Base-by-base conservation (phyloP, 1,284 basidiomycete species). In the Trichosporon sp. region DNA sequence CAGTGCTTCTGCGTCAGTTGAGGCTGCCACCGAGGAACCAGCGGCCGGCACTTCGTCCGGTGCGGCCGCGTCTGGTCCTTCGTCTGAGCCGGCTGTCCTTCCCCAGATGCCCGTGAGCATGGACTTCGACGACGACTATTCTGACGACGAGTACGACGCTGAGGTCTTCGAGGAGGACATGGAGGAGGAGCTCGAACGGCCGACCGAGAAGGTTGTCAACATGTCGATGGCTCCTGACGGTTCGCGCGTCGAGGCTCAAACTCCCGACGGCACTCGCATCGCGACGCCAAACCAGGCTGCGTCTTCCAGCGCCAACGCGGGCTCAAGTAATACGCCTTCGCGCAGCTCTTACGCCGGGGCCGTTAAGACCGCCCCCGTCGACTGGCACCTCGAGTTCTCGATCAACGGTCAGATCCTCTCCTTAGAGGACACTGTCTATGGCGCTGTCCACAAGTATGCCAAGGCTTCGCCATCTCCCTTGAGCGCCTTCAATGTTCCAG, bases 381-480 rank as follows among this genome's bases (percentile, higher is more conserved):
- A 99, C 79, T 99, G 95, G 94, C 96, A 99, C 81, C 88, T 99
- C 65, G 92, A 96, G 81, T 99, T 99, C 83, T 91, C 89, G 19
- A 91, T 98, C 88, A 93, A 94, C 77, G 94, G 92, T 70, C 89
- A 93, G 71, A 85, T 89, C 14, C 85, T 99, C 31, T 90, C 91
- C 0, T 85, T 96, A 72, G 92, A 95, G 80, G 88, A 96, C 72
- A 99, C 97, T 0, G 91, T 99, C 71, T 99, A 97, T 79, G 96
- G 96, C 2, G 96, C 94, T 0, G 91, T 98, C 56, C 94, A 98
- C 81, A 77, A 74, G 64, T 70, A 78, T n/a, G 72, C 75, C 31
- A 68, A 71, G 54, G 43, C 65, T 4, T 65, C 73, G 1, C 26
- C 67, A 6, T 59, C 72, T n/a, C 65, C 68, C 0, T 54, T 66